Evolutionary conservation across 1,284 basidiomycete genomes (phyloP), one percentile per base, ranked within the genome.

Genomic region (Coniferiporia weirii): DNA sequence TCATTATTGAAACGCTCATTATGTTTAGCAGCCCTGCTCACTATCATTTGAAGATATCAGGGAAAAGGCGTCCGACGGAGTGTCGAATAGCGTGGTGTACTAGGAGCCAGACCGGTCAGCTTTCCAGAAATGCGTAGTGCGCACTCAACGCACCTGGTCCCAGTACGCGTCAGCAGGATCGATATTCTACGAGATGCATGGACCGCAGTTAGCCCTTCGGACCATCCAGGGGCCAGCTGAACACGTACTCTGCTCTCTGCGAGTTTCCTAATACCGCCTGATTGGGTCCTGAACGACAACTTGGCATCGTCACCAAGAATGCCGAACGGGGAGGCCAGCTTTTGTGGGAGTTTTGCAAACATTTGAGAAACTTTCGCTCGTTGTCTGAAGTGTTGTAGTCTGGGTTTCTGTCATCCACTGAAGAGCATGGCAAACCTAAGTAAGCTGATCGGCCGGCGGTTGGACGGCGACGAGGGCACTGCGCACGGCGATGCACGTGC

Each of bases 281-380:
- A 82, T 61, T 88, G 85, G 65, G 85, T 91, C 52, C 91, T 84
- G 71, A 96, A 96, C 19, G 87, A 85, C 22, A 96, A 83, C 72
- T 95, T 95, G 35, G 91, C 84, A 68, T 93, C 91, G 69, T 95
- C 92, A 9, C 87, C 85, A 22, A 91, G 72, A n/a, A 92, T 70
- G n/a, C 85, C 84, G 71, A 92, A 85, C n/a, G 89, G 87, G 15
- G 86, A 82, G 15, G 82, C 80, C 54, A 91, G 76, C 65, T 79
- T 83, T 67, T 85, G 84, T 12, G 87, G 87, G 57, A 91, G 73
- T 64, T 78, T 87, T 15, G 59, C 35, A 52, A 76, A 70, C 71
- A 75, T 74, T 19, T n/a, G 10, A 27, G 15, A 15, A 8, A 12
- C 34, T 32, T 50, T 35, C 34, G 13, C 10, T 50, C 49, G 13